Evolutionary conservation across 78 protist species (phyloP).

Genomic region (Capsaspora owczarzaki): DNA sequence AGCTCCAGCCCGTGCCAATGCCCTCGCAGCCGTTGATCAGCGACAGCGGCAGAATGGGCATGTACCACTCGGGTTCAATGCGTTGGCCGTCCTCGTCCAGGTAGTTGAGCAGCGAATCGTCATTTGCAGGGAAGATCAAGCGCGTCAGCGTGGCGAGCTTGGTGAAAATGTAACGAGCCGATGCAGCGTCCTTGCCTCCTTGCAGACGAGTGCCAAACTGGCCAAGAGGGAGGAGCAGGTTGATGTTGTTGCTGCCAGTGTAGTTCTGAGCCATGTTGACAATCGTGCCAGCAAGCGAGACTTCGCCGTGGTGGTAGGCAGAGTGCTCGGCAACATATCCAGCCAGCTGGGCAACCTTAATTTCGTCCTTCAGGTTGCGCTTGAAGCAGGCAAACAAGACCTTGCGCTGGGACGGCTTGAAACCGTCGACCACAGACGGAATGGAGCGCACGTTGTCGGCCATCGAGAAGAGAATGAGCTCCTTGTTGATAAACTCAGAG

Average conservation of each 20-base stretch:
- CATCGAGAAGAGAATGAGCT: constrained; percentile 87
- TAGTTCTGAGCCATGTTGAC: constrained; percentile 84
- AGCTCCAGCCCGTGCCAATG: constrained; percentile 92
- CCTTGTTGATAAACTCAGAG: constrained; percentile 81
- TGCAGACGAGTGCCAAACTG: constrained; percentile 92
- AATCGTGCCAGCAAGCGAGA: constrained; percentile 70
- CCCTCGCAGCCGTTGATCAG: constrained; percentile 95
- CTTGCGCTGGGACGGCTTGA: constrained; percentile 96
- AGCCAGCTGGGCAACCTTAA: constrained; percentile 98
- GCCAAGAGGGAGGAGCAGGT: constrained; percentile 84
- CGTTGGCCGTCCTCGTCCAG: constrained; percentile 87
- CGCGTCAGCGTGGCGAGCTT: constrained; percentile 69
- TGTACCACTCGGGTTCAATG: constrained; percentile 87
- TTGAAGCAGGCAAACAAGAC: constrained; percentile 90
- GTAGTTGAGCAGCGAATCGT: constrained; percentile 81
- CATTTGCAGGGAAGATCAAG: constrained; percentile 64
- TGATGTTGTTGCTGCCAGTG: constrained; percentile 94
- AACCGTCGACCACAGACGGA: constrained; percentile 93
- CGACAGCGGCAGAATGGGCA: constrained; percentile 93
- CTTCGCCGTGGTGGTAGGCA: constrained; percentile 99
- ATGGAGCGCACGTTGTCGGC: constrained; percentile 92
- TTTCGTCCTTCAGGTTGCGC: constrained; percentile 81
- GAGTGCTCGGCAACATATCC: constrained; percentile 85
- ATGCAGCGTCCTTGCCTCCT: constrained; percentile 93
- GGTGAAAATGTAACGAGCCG: constrained; percentile 94